Percentiles rank a stretch among this genome's conserved stretches.
phyloP scores from a whole-genome alignment of 306 rosid genomes.

The Spatholobus suberectus region DNA sequence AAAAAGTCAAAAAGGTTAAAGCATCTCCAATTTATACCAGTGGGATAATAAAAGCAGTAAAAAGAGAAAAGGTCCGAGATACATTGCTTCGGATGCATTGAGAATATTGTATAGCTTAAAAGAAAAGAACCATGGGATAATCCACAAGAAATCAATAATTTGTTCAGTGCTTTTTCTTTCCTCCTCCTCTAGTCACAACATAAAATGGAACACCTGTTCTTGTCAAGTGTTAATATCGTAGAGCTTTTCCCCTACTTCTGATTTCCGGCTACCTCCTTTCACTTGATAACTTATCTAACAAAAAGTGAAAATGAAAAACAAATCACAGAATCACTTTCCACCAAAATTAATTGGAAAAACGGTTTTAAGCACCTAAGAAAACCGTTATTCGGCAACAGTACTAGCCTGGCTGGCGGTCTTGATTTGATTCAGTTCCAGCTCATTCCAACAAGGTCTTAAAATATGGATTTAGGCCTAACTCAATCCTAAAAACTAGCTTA shows the following conservation, averaged over 20 bases:
- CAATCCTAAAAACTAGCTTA: no score
- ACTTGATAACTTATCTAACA: neutral
- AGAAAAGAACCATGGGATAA: conserved; percentile 4
- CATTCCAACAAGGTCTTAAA: neutral
- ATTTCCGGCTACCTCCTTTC: neutral
- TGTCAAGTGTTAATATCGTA: neutral
- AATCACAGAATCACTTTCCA: neutral
- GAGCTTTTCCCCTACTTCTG: neutral
- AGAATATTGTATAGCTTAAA: neutral
- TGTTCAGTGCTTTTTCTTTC: neutral
- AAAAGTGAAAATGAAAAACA: neutral
- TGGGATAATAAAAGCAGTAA: neutral
- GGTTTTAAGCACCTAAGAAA: neutral
- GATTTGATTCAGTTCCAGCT: neutral
- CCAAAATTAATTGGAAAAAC: neutral
- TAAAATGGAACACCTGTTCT: neutral
- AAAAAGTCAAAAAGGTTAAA: conserved; percentile 21
- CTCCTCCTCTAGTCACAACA: conserved; percentile 4
- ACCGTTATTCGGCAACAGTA: neutral
- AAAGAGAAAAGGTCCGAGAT: neutral
- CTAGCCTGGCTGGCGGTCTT: neutral
- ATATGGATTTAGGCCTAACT: no score
- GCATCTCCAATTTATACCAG: conserved; percentile 2
- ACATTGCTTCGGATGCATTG: neutral
- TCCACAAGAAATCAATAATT: neutral